A percentile compares a stretch with the other conserved stretches of the same genome.
These are phyloP conservation scores for Oryza glaberrima DNA, from an alignment of 176 grass and related monocot species.

Conservation along the genomic window DNA sequence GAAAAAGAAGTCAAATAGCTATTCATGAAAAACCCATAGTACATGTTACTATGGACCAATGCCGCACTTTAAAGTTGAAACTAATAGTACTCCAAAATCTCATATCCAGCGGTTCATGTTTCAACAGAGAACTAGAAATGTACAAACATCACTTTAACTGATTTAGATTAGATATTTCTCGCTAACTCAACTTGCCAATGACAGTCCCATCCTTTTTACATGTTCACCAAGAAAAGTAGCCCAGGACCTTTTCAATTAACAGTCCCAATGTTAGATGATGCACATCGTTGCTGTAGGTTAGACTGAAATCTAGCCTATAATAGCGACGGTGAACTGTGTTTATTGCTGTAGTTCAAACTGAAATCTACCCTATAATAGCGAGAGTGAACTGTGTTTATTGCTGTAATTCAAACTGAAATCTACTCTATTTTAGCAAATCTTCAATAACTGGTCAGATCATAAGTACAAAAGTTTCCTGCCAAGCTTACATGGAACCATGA, in stretches of 20 bases:
- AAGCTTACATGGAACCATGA: background rate
- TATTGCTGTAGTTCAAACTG: background rate
- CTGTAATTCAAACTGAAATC: background rate
- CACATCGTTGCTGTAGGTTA: background rate
- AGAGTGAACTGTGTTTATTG: background rate
- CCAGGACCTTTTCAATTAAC: background rate
- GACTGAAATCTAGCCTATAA: background rate
- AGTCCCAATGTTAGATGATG: background rate
- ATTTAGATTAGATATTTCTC: background rate
- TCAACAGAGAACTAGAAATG: background rate
- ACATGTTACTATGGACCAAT: background rate
- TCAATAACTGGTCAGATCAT: background rate
- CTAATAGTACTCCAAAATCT: background rate
- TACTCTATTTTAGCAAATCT: background rate
- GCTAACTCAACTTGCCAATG: conserved; percentile 9
- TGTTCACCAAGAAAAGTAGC: background rate
- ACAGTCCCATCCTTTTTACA: background rate
- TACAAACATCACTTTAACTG: background rate
- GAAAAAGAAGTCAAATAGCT: conserved; percentile 14
- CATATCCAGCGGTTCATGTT: background rate
- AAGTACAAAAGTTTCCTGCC: background rate
- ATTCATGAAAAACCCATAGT: background rate
- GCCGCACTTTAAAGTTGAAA: background rate
- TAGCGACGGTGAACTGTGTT: background rate
- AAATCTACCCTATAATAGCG: background rate